Evolutionary conservation across 2,329 filamentous ascomycete species (phyloP).

Genomic region (Cladophialophora exuberans): DNA sequence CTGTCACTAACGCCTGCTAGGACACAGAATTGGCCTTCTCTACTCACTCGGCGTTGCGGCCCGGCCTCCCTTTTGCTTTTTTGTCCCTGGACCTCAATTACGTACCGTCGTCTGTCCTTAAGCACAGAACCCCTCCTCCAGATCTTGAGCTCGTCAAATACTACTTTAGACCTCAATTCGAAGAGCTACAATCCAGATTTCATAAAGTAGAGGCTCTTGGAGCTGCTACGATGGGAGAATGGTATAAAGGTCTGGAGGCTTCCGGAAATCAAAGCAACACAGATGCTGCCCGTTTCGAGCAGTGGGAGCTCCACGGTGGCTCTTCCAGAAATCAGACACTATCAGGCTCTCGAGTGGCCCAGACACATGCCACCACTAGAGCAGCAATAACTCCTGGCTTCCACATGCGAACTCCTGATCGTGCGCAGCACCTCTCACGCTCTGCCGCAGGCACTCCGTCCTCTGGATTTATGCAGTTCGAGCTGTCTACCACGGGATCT

Average conservation of each 20-base stretch:
- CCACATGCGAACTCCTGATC: neutral
- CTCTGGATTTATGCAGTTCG: conserved; percentile 1
- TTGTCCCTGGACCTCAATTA: conserved; percentile 65
- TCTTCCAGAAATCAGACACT: conserved; percentile 25
- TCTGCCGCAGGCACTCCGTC: conserved; percentile 28
- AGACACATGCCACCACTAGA: neutral
- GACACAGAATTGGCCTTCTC: conserved; percentile 72
- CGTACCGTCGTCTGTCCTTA: conserved; percentile 60
- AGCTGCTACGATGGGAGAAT: conserved; percentile 71
- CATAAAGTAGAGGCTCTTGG: conserved; percentile 67
- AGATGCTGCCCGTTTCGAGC: conserved; percentile 73
- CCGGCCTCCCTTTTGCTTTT: conserved; percentile 71
- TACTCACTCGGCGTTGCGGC: conserved; percentile 63
- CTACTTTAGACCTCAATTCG: conserved; percentile 66
- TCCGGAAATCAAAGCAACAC: conserved; percentile 64
- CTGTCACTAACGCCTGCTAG: conserved; percentile 52
- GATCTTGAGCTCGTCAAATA: conserved; percentile 64
- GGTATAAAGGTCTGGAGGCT: conserved; percentile 73
- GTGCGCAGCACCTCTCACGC: neutral
- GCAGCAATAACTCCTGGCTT: neutral
- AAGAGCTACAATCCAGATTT: conserved; percentile 65
- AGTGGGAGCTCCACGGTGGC: conserved; percentile 62
- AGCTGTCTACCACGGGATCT: neutral
- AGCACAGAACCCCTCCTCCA: conserved; percentile 52
- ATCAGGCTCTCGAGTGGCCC: neutral